phyloP scores from a whole-genome alignment of 495 filamentous ascomycete species.

The Polyplosphaeria fusca region DNA sequence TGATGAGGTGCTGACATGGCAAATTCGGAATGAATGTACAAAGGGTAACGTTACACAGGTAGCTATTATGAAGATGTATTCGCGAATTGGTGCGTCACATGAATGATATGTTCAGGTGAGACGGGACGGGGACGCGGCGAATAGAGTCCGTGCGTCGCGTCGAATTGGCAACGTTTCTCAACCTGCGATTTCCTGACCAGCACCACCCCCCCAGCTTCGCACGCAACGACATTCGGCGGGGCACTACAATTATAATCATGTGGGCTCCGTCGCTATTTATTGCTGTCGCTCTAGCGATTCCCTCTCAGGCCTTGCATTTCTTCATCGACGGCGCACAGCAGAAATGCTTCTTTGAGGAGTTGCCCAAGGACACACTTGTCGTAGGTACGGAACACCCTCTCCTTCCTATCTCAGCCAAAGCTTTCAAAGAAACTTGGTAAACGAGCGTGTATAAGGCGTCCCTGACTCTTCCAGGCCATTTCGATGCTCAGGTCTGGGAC shows the following conservation, averaged over 20 bases:
- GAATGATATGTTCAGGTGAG: too few relatives aligned
- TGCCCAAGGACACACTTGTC: slow-evolving; percentile 95
- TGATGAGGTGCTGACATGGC: too few relatives aligned
- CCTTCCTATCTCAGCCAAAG: background rate
- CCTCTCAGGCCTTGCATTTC: slow-evolving; percentile 86
- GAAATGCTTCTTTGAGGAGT: slow-evolving; percentile 97
- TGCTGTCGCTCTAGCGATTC: slow-evolving; percentile 46
- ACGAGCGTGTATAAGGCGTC: too few relatives aligned
- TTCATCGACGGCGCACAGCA: slow-evolving; percentile 79
- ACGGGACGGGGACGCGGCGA: too few relatives aligned
- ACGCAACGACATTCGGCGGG: slow-evolving; percentile 8
- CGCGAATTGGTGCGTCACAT: too few relatives aligned
- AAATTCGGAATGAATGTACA: too few relatives aligned
- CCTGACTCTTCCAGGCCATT: slow-evolving; percentile 59
- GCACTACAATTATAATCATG: slow-evolving; percentile 18
- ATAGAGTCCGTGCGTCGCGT: too few relatives aligned
- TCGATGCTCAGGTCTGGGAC: slow-evolving; percentile 77
- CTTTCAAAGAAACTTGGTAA: background rate
- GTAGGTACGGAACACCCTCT: slow-evolving; percentile 78
- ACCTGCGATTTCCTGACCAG: too few relatives aligned
- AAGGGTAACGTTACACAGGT: too few relatives aligned
- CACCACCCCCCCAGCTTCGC: too few relatives aligned
- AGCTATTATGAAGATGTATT: too few relatives aligned
- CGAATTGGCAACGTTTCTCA: too few relatives aligned
- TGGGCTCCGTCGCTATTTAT: slow-evolving; percentile 22